These are phyloP conservation scores for Pythium folliculosum DNA, from an alignment of 352 stramenopile species.

Conservation along the genomic window DNA sequence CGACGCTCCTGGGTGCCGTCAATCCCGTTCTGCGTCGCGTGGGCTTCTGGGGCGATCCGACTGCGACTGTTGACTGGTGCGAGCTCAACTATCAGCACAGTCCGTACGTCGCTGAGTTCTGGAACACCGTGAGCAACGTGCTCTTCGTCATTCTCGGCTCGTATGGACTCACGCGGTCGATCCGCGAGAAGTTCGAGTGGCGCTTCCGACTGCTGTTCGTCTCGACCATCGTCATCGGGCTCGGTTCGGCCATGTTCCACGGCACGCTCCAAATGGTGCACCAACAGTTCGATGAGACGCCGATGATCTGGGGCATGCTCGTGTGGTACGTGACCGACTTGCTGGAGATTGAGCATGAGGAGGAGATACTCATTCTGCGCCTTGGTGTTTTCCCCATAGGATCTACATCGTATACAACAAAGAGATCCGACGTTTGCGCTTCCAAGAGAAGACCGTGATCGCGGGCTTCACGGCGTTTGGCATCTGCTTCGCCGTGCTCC, in stretches of 20 bases:
- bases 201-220: slow-evolving; percentile 76
- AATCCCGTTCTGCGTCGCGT: slow-evolving; percentile 1
- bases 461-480: slow-evolving; percentile 49
- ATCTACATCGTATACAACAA: slow-evolving; percentile 82
- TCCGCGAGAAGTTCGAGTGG: slow-evolving; percentile 68
- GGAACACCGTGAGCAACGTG: slow-evolving; percentile 87
- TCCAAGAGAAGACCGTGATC: slow-evolving; percentile 45
- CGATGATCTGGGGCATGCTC: slow-evolving; percentile 84
- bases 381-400: slow-evolving; percentile 19
- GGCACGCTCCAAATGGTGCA: slow-evolving; percentile 79
- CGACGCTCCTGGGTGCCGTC: not conserved
- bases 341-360: not conserved
- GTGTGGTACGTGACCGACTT: slow-evolving; percentile 40
- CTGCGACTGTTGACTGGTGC: slow-evolving; percentile 88
- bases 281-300: slow-evolving; percentile 83
- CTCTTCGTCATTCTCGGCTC: slow-evolving; percentile 77
- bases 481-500: slow-evolving; percentile 59
- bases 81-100: slow-evolving; percentile 81
- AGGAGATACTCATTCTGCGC: not conserved
- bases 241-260: slow-evolving; percentile 87
- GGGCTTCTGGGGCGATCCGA: slow-evolving; percentile 56
- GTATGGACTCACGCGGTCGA: slow-evolving; percentile 63
- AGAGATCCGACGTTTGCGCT: slow-evolving; percentile 49
- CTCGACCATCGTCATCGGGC: slow-evolving; percentile 74
- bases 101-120: slow-evolving; percentile 86